Evolutionary conservation across 495 filamentous ascomycete species (phyloP), one percentile per base, ranked within the genome.

Genomic region (Penicillium crystallinum): DNA sequence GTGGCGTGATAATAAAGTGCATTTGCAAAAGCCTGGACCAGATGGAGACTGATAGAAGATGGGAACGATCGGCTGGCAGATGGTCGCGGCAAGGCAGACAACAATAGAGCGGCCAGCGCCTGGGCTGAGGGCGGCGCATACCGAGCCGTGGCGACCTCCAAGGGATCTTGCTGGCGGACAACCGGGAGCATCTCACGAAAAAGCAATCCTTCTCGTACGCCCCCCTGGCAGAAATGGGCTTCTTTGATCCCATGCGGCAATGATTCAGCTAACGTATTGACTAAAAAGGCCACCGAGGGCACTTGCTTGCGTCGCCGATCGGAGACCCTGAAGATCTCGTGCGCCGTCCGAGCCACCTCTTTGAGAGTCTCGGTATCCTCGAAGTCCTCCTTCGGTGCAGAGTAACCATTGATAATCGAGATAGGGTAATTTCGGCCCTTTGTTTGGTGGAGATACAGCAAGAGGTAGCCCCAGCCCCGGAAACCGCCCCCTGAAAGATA

Each of bases 401-500:
- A 79, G 60, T 92, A 95, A 3, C 91, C 84, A 33, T 93, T 91
- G 68, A 96, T 86, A 40, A 86, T 81, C 0, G 89, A 86, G 14
- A 96, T 87, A 0, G 91, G 91, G 56, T 97, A 97, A 0, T 84
- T 86, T 42, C 80, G 71, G 23, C 85, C 77, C 1, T 73, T 65
- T 42, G 89, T 83, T 42, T 79, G 77, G 37, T 71, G 72, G 78
- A 95, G 86, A 39, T 67, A 69, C 4, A 69, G 38, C 14, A 96
- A 72, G 25, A 95, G 77, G 66, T 88, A 92, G 9, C 91, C 91
- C 72, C 93, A 96, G 23, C 91, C 91, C 14, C 91, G 77, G 65
- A 96, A 96, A 0, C 91, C 91, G 11, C 91, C 91, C 8, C 91
- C 91, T 45, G 88, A 95, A 40, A 97, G 80, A 64, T 92, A 70